phyloP scores from a whole-genome alignment of 768 basidiomycete species.

The Calvatia gigantea region DNA sequence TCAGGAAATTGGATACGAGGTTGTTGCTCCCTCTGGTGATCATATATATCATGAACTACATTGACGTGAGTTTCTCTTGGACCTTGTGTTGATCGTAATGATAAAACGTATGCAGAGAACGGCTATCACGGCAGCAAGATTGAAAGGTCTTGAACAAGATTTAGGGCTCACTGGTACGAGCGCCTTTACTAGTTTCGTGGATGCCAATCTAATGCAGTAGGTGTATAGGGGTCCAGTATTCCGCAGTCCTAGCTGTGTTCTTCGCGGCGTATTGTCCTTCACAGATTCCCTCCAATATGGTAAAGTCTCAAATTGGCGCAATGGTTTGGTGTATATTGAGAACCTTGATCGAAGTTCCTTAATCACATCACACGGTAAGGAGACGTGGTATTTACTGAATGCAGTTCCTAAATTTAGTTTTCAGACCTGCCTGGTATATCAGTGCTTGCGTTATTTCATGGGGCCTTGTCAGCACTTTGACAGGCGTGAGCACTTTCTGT shows the following conservation, averaged over 20 bases:
- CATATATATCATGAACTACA: slow-evolving; percentile 66
- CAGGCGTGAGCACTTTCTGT: slow-evolving; percentile 40
- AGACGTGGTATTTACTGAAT: not conserved
- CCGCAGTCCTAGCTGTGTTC: slow-evolving; percentile 22
- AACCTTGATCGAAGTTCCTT: slow-evolving; percentile 35
- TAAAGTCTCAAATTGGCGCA: slow-evolving; percentile 15
- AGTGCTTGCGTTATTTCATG: slow-evolving; percentile 56
- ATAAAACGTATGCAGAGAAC: slow-evolving; percentile 32
- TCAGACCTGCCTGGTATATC: slow-evolving; percentile 61
- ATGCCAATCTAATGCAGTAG: not conserved
- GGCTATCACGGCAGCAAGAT: slow-evolving; percentile 45
- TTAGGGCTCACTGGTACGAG: slow-evolving; percentile 38
- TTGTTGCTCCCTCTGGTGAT: slow-evolving; percentile 55
- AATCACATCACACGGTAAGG: slow-evolving; percentile 49
- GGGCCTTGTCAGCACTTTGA: slow-evolving; percentile 61
- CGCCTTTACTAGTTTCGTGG: not conserved
- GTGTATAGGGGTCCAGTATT: slow-evolving; percentile 24
- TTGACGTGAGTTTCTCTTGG: slow-evolving; percentile 42
- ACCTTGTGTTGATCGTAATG: not conserved
- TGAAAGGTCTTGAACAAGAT: slow-evolving; percentile 50
- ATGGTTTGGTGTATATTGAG: not conserved
- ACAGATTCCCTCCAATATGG: slow-evolving; percentile 69
- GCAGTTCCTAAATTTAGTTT: not conserved
- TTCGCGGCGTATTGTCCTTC: slow-evolving; percentile 56
- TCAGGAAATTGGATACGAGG: slow-evolving; percentile 53